Conservation (phyloP, 306 rosid species). For the Cucurbita maxima region DNA sequence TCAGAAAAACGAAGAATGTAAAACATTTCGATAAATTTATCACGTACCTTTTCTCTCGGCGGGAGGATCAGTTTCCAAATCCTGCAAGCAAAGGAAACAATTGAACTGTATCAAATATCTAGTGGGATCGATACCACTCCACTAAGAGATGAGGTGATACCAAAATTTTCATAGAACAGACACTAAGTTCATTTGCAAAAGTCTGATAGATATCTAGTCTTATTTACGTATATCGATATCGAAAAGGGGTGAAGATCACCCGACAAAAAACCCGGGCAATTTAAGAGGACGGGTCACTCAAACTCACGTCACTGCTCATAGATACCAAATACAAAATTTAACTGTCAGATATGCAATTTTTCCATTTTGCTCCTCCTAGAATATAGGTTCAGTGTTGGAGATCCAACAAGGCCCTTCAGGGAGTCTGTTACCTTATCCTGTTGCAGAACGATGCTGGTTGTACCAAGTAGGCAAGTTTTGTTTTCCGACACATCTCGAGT, state of each 20-base stretch:
- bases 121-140: not conserved
- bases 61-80: slow-evolving; percentile 22
- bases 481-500: slow-evolving; percentile 24
- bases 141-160: not conserved
- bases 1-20: not conserved
- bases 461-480: slow-evolving; percentile 22
- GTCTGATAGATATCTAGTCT: not conserved
- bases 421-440: slow-evolving; percentile 42
- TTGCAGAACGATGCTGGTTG: slow-evolving; percentile 19
- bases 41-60: slow-evolving; percentile 27
- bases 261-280: not conserved
- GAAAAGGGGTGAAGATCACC: not conserved
- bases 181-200: not conserved
- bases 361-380: not conserved
- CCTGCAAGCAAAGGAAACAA: slow-evolving; percentile 23
- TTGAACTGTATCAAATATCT: not conserved
- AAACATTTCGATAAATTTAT: not conserved
- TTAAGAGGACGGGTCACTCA: not conserved
- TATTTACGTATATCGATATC: not conserved
- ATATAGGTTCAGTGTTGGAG: not conserved
- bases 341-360: not conserved
- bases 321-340: not conserved
- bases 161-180: not conserved
- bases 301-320: not conserved
- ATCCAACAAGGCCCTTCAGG: not conserved